phyloP scores from a whole-genome alignment of 2,329 filamentous ascomycete species.

The Magnaporthiopsis poae region DNA sequence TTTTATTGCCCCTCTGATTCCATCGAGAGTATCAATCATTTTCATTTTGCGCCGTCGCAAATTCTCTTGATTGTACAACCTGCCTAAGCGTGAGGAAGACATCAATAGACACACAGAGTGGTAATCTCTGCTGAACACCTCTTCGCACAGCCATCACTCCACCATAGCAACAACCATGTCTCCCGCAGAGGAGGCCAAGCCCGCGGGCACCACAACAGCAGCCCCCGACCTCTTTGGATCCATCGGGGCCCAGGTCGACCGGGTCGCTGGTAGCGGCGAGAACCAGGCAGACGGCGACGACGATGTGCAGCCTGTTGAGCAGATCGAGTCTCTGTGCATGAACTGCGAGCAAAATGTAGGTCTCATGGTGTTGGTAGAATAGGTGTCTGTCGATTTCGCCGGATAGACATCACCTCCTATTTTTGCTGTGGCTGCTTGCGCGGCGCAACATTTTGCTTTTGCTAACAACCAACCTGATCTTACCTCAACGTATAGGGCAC shows the following conservation, averaged over 20 bases:
- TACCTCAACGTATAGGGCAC: conserved; percentile 41
- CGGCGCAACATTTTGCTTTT: conserved; percentile 4
- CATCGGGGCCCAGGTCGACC: conserved; percentile 52
- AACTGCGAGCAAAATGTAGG: conserved; percentile 70
- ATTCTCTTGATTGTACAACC: background rate
- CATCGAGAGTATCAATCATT: background rate
- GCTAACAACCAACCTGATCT: conserved; percentile 24
- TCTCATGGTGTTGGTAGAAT: conserved; percentile 5
- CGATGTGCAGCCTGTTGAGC: conserved; percentile 49
- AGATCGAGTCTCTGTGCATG: conserved; percentile 76
- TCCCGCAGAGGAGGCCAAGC: conserved; percentile 20
- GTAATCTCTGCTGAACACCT: background rate
- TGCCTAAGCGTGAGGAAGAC: background rate
- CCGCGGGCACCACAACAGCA: conserved; percentile 26
- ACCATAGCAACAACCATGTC: conserved; percentile 18
- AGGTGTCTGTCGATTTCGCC: background rate
- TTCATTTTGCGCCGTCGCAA: background rate
- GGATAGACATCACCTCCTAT: background rate
- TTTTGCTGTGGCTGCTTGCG: background rate
- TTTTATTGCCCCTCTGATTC: conserved; percentile 1
- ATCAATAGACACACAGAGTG: background rate
- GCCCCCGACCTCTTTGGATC: conserved; percentile 48
- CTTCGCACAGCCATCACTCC: background rate
- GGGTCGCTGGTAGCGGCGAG: conserved; percentile 27
- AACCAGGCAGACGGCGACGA: conserved; percentile 27